Percentiles rank a stretch among this genome's conserved stretches.
Evolutionary conservation across 495 filamentous ascomycete genomes (phyloP).

Genomic region (Penicillium canariense): DNA sequence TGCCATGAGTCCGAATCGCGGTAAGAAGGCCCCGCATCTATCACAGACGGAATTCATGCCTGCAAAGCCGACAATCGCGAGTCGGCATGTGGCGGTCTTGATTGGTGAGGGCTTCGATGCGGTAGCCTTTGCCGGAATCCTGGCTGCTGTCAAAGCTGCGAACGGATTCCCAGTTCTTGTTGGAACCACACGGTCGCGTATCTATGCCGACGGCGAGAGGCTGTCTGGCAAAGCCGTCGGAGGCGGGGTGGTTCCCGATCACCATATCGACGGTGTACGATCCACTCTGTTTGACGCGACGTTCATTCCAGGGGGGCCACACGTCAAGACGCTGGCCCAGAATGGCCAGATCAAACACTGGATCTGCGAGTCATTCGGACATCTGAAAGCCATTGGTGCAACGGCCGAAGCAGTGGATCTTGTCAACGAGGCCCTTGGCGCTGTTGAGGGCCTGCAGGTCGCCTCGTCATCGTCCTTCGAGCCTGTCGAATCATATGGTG

Average conservation of each 20-base stretch:
- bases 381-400: slow-evolving; percentile 75
- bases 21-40: slow-evolving; percentile 60
- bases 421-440: slow-evolving; percentile 58
- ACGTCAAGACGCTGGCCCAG: slow-evolving; percentile 50
- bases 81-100: slow-evolving; percentile 68
- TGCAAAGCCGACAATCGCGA: slow-evolving; percentile 60
- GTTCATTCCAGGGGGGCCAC: slow-evolving; percentile 76
- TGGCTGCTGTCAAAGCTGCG: slow-evolving; percentile 17
- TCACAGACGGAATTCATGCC: slow-evolving; percentile 68
- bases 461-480: slow-evolving; percentile 56
- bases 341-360: slow-evolving; percentile 79
- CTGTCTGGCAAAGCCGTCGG: slow-evolving; percentile 59
- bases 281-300: slow-evolving; percentile 84
- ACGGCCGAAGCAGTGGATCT: slow-evolving; percentile 67
- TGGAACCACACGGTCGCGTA: slow-evolving; percentile 42
- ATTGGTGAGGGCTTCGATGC: slow-evolving; percentile 73
- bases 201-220: slow-evolving; percentile 56
- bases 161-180: background rate
- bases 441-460: slow-evolving; percentile 51
- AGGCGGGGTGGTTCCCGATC: slow-evolving; percentile 62
- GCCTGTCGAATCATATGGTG: slow-evolving; percentile 55
- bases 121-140: slow-evolving; percentile 55
- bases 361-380: slow-evolving; percentile 79
- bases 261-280: slow-evolving; percentile 78
- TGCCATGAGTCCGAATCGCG: slow-evolving; percentile 58